Conservation (phyloP, 352 stramenopile genomes). For the Saprolegnia parasitica region DNA sequence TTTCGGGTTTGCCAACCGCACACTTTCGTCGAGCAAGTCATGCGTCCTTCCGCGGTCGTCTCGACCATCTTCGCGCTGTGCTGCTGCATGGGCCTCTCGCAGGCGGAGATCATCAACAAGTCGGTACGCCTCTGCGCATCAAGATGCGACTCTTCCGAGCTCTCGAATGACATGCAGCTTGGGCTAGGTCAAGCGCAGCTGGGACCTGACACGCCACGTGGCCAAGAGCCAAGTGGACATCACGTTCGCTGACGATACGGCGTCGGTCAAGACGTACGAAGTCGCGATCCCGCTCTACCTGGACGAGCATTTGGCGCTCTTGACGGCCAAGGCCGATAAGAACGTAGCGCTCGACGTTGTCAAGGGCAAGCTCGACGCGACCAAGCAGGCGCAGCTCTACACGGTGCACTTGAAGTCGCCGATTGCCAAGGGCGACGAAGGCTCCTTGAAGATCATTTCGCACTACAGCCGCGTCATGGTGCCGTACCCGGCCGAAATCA, state of each 20-base stretch:
- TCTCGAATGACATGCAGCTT: constrained; percentile 4
- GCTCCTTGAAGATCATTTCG: constrained; percentile 66
- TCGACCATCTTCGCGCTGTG: not conserved
- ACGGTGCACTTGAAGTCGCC: constrained; percentile 62
- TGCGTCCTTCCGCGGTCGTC: constrained; percentile 1
- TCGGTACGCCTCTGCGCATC: constrained; percentile 39
- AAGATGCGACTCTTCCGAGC: constrained; percentile 2
- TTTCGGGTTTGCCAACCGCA: constrained; percentile 10
- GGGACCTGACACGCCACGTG: constrained; percentile 80
- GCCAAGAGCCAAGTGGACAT: constrained; percentile 72
- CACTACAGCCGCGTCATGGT: constrained; percentile 76
- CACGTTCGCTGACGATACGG: constrained; percentile 58
- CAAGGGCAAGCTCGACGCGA: constrained; percentile 34
- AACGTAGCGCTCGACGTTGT: constrained; percentile 55
- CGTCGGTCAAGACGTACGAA: constrained; percentile 51
- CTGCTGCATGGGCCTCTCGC: not conserved
- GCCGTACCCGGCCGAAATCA: constrained; percentile 71
- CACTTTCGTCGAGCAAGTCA: constrained; percentile 15
- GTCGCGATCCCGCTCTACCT: constrained; percentile 58
- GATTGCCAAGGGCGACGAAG: constrained; percentile 46
- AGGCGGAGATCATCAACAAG: constrained; percentile 65
- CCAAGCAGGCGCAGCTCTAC: constrained; percentile 48
- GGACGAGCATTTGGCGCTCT: constrained; percentile 47
- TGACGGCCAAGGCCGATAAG: constrained; percentile 73
- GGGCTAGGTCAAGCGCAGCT: constrained; percentile 59